A percentile compares a stretch with the other conserved stretches of the same genome.
Evolutionary conservation across 164 flowering plant genomes (phyloP).

Genomic region (Santalum album): DNA sequence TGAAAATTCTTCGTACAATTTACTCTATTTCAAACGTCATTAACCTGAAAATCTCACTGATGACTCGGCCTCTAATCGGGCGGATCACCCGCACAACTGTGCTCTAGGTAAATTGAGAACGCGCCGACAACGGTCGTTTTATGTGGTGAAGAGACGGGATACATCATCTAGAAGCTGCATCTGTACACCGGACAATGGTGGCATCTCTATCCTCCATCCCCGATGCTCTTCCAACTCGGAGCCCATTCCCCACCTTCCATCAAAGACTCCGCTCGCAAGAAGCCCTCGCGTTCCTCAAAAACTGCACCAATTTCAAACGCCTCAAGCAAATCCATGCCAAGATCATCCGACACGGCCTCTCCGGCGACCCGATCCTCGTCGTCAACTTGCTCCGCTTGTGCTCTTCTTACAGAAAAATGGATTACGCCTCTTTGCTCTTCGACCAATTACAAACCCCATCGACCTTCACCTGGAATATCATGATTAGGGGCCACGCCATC

Average conservation of each 20-base stretch:
- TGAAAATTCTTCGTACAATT: no score
- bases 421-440: conserved; percentile 35
- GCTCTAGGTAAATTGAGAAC: no score
- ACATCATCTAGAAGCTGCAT: no score
- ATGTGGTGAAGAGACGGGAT: no score
- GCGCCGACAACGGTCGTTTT: no score
- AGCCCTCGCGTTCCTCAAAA: conserved; percentile 28
- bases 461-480: conserved; percentile 51
- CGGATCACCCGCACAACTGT: no score
- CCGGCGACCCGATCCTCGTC: conserved; percentile 22
- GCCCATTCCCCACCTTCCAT: conserved; percentile 2
- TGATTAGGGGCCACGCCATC: conserved; percentile 37
- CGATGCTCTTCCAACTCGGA: conserved; percentile 13
- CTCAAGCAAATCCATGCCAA: conserved; percentile 50
- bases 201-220: conserved; percentile 19
- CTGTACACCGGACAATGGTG: conserved; percentile 22
- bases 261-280: conserved; percentile 21
- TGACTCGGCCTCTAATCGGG: no score
- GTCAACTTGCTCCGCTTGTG: conserved; percentile 36
- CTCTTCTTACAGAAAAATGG: conserved; percentile 21
- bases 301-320: conserved; percentile 28
- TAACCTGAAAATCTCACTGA: no score
- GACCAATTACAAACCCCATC: conserved; percentile 26
- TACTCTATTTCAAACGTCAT: no score
- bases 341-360: conserved; percentile 29